Conservation (phyloP, 192 early-diverging fungal species). For the Coemansia sp. region DNA sequence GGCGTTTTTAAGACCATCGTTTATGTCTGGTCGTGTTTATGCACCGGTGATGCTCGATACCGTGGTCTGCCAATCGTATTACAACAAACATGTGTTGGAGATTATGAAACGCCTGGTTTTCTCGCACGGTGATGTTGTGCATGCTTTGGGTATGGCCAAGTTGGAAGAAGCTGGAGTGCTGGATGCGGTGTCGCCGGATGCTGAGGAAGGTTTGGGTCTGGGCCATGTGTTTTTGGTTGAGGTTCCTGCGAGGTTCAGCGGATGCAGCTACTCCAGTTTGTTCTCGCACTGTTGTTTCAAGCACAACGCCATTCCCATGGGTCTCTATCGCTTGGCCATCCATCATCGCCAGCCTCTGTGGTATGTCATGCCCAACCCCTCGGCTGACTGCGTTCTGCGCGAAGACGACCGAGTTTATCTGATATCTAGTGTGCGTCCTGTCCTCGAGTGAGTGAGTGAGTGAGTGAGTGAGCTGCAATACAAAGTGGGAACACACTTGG, state of each 20-base stretch:
- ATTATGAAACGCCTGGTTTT: constrained; percentile 63
- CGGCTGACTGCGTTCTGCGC: constrained; percentile 50
- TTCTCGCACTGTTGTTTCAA: constrained; percentile 55
- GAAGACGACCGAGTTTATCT: constrained; percentile 62
- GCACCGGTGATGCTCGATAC: constrained; percentile 70
- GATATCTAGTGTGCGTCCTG: constrained; percentile 35
- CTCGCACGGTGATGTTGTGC: constrained; percentile 48
- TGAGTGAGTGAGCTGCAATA: neutral
- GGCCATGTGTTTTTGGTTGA: constrained; percentile 52
- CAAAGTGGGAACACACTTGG: no score
- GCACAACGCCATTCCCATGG: constrained; percentile 59
- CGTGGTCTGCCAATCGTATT: constrained; percentile 71
- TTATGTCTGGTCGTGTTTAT: constrained; percentile 73
- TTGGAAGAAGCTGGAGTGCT: constrained; percentile 26
- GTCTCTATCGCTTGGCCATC: constrained; percentile 61
- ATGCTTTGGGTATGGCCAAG: constrained; percentile 45
- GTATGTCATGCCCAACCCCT: constrained; percentile 65
- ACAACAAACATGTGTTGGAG: constrained; percentile 62
- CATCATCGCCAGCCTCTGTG: constrained; percentile 57
- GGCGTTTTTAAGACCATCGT: constrained; percentile 64
- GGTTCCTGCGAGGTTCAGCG: constrained; percentile 49
- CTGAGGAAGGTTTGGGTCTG: constrained; percentile 8
- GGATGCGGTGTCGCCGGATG: neutral
- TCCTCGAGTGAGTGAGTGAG: constrained; percentile 19
- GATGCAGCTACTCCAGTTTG: constrained; percentile 53